Evolutionary conservation across 2,329 filamentous ascomycete genomes (phyloP).

Genomic region (Arthrobotrys sphaeroides): DNA sequence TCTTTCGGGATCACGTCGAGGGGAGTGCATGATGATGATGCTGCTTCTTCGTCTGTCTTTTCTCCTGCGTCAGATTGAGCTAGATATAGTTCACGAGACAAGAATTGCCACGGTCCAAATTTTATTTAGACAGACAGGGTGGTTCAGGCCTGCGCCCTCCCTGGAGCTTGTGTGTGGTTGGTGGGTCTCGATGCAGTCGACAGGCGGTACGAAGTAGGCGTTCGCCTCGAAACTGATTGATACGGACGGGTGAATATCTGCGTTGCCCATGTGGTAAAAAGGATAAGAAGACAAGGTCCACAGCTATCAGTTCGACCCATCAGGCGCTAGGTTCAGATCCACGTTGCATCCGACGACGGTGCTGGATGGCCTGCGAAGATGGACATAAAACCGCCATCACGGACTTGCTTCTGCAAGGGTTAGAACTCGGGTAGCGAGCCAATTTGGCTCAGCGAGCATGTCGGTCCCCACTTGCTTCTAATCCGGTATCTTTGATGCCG

Average conservation of each 20-base stretch:
- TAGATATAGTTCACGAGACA: slow-evolving; percentile 37
- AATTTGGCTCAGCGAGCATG: slow-evolving; percentile 22
- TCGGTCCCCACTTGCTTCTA: slow-evolving; percentile 20
- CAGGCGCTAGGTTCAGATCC: slow-evolving; percentile 28
- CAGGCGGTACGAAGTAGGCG: slow-evolving; percentile 15
- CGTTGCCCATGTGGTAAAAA: slow-evolving; percentile 48
- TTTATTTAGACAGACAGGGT: slow-evolving; percentile 24
- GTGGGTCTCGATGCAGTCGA: slow-evolving; percentile 27
- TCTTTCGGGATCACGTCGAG: not conserved
- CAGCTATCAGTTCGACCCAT: not conserved
- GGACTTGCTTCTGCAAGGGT: slow-evolving; percentile 34
- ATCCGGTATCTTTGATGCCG: slow-evolving; percentile 30
- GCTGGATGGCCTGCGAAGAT: not conserved
- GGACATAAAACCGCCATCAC: slow-evolving; percentile 27
- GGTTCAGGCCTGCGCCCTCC: slow-evolving; percentile 17
- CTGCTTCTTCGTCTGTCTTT: not conserved
- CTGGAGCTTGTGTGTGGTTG: not conserved
- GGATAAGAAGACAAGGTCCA: slow-evolving; percentile 20
- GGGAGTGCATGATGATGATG: not conserved
- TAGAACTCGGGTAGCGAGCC: slow-evolving; percentile 39
- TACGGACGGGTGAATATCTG: slow-evolving; percentile 33
- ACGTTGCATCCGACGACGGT: slow-evolving; percentile 44
- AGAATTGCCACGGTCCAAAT: slow-evolving; percentile 37
- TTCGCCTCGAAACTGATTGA: slow-evolving; percentile 40
- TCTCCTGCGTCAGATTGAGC: slow-evolving; percentile 46